These are phyloP conservation scores for Fomitopsis schrenkii DNA, from an alignment of 1,284 basidiomycete genomes.

Conservation along the genomic window DNA sequence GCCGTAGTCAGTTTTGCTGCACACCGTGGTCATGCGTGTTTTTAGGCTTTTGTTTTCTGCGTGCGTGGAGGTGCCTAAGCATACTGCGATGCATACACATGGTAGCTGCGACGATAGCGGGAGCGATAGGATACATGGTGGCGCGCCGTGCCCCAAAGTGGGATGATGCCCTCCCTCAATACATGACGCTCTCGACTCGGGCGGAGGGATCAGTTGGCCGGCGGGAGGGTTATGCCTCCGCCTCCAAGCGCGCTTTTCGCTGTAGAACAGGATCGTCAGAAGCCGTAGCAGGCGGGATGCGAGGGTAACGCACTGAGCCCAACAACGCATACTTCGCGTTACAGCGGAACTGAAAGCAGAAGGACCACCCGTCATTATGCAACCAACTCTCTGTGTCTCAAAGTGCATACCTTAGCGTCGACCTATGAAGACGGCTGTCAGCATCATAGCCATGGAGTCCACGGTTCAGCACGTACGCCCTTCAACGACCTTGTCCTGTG, in stretches of 20 bases:
- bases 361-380: constrained; percentile 6
- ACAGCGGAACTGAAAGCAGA: constrained; percentile 68
- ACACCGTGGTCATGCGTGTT: no score
- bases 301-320: constrained; percentile 64
- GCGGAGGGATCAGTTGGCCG: background rate
- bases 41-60: constrained; percentile 7
- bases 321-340: constrained; percentile 76
- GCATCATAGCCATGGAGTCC: constrained; percentile 4
- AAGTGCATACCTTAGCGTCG: constrained; percentile 71
- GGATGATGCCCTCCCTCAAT: constrained; percentile 2
- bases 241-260: constrained; percentile 61
- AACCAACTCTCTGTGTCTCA: background rate
- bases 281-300: background rate
- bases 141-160: constrained; percentile 15
- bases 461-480: constrained; percentile 65
- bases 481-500: constrained; percentile 82
- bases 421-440: constrained; percentile 44
- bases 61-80: constrained; percentile 24
- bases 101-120: constrained; percentile 12
- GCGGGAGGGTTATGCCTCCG: constrained; percentile 35
- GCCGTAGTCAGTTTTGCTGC: background rate
- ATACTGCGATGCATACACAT: constrained; percentile 25
- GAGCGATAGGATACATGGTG: constrained; percentile 20
- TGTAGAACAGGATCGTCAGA: constrained; percentile 24
- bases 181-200: constrained; percentile 1